phyloP scores from a whole-genome alignment of 345 rosid species.

The Populus deltoides region DNA sequence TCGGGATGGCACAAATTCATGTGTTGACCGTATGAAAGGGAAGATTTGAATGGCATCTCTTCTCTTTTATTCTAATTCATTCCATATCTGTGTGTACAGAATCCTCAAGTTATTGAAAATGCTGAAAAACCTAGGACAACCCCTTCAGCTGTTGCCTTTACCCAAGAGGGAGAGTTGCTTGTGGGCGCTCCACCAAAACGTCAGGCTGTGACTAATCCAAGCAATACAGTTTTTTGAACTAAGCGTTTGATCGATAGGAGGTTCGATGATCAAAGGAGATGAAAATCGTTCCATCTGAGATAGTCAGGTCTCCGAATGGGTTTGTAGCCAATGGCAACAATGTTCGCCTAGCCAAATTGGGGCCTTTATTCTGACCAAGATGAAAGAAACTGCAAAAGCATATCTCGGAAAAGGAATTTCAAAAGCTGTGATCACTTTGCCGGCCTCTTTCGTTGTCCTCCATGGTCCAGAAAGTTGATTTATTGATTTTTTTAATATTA shows the following conservation, averaged over 20 bases:
- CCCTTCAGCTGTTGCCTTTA: conserved; percentile 34
- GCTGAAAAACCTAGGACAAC: conserved; percentile 38
- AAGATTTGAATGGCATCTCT: conserved; percentile 21
- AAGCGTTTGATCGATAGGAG: conserved; percentile 34
- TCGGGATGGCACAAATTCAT: conserved; percentile 96
- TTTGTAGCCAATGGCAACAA: conserved; percentile 35
- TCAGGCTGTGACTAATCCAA: conserved; percentile 39
- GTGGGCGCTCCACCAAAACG: conserved; percentile 39
- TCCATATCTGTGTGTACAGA: conserved; percentile 10
- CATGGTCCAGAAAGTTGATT: too few species aligned
- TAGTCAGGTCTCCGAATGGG: conserved; percentile 35
- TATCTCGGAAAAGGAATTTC: conserved; percentile 28
- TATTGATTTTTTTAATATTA: too few species aligned
- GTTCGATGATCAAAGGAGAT: conserved; percentile 37
- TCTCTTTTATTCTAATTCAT: not conserved
- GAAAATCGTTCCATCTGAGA: conserved; percentile 41
- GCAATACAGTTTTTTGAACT: conserved; percentile 36
- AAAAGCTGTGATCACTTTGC: conserved; percentile 37
- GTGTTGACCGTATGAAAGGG: conserved; percentile 96
- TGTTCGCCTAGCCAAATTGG: conserved; percentile 36
- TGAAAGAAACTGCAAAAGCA: conserved; percentile 36
- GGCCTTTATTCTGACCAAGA: conserved; percentile 32
- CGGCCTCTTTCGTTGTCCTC: conserved; percentile 29
- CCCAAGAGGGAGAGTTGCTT: conserved; percentile 30
- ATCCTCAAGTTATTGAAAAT: conserved; percentile 33